Conservation (phyloP, 2,329 filamentous ascomycete species). For the Aureobasidium sp. region DNA sequence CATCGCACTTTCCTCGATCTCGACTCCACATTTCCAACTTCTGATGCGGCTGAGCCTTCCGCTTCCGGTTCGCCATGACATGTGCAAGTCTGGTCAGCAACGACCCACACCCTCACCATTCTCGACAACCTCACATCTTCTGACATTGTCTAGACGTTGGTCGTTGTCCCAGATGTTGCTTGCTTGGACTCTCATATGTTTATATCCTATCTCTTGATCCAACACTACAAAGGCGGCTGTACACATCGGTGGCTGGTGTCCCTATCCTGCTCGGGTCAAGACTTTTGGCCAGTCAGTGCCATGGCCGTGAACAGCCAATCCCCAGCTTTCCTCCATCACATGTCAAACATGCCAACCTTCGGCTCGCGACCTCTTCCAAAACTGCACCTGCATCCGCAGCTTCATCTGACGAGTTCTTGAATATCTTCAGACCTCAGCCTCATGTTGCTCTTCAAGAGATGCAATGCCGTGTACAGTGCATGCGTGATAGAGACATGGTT, state of each 20-base stretch:
- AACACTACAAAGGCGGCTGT: background rate
- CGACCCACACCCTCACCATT: background rate
- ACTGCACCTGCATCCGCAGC: background rate
- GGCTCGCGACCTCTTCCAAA: background rate
- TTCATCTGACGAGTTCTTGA: background rate
- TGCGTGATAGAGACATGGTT: background rate
- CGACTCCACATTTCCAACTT: conserved; percentile 7
- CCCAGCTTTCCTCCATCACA: background rate
- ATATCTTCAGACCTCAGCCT: background rate
- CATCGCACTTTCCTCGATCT: background rate
- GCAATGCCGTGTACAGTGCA: background rate
- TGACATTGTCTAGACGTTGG: background rate
- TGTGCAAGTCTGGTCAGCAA: background rate
- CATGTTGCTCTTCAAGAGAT: background rate
- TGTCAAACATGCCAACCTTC: background rate
- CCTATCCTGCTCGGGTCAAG: background rate
- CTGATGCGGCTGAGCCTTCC: background rate
- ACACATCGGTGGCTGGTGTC: background rate
- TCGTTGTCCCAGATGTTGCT: background rate
- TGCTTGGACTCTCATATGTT: background rate
- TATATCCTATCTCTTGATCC: background rate
- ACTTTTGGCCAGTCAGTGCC: background rate
- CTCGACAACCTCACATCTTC: background rate
- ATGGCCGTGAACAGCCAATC: background rate
- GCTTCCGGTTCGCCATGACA: conserved; percentile 7